Conservation (phyloP, 176 grass and related monocot species). For the Canna indica region DNA sequence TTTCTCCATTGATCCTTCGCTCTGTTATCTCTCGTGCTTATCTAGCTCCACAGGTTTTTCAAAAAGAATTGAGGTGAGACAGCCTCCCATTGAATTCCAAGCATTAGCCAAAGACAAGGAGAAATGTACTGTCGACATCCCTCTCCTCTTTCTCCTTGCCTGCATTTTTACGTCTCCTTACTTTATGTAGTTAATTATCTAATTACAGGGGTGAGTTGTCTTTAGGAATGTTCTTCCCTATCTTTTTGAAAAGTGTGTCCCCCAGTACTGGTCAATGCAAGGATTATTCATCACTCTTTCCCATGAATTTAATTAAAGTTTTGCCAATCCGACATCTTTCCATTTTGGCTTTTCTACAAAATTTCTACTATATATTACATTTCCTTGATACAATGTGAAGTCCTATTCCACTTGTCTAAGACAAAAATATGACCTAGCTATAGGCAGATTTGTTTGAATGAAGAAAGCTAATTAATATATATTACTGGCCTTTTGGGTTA, state of each 20-base stretch:
- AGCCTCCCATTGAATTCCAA: neutral
- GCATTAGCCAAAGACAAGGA: neutral
- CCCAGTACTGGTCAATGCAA: neutral
- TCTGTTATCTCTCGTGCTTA: neutral
- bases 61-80: neutral
- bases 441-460: slow-evolving; percentile 2
- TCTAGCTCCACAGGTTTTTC: neutral
- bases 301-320: too few relatives aligned
- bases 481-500: neutral
- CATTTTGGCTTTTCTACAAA: too few relatives aligned
- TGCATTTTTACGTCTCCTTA: neutral
- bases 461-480: neutral
- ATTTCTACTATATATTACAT: too few relatives aligned
- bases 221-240: neutral
- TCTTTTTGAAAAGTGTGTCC: slow-evolving; percentile 4
- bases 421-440: neutral
- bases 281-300: neutral
- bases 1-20: neutral
- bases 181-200: neutral
- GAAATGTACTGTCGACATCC: neutral
- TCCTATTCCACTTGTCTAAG: neutral
- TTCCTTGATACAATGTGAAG: neutral
- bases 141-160: neutral
- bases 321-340: too few relatives aligned
- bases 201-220: neutral